Base-by-base conservation (phyloP, 768 basidiomycete genomes). In the Trametes maxima region DNA sequence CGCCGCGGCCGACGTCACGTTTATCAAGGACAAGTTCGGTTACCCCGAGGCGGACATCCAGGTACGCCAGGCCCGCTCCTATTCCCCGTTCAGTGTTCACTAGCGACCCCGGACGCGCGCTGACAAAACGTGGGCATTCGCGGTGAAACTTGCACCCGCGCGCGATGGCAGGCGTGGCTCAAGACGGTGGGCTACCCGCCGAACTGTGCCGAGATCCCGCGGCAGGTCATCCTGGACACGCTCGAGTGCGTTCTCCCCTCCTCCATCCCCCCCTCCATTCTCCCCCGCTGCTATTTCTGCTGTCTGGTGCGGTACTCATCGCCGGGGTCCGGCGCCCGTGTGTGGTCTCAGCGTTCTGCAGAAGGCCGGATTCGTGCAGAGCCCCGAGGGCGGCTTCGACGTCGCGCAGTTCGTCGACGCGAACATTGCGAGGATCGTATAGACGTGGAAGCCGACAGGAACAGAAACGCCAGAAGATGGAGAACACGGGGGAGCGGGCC, bases 11-110 rank as follows among this genome's bases (percentile, higher is more conserved):
- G 85, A 90, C 70, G 80, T 92, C 28, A 82, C 85, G 33, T 97
- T 91, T 70, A 90, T 98, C 68, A 82, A 83, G 70, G 75, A 79
- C 12, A 85, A 82, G 52, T 97, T 96, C 66, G 90, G 89, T 0
- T 96, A 98, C 69, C 80, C 84, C 2, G 84, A 88, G 57, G 82
- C 86, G 59, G 96, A 98, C 72, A 87, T 98, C 65, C 78, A 85
- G 76, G 93, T 88, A 40, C 44, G 63, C 59, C 28, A 7, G 28
- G 11, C 37, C 43, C 17, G 35, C 22, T 17, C 35, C 35, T 40
- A 35, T 2, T 28, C 8, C n/a, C 28, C 7, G n/a, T 46, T 45
- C n/a, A 19, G 28, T 37, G n/a, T n/a, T 42, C 47, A 21, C 21
- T 19, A 16, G 16, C 19, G 22, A 19, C 10, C 25, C 22, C 12